Evolutionary conservation across 1,139 yeast species (phyloP).

Genomic region (Nakaseomyces delphensis): DNA sequence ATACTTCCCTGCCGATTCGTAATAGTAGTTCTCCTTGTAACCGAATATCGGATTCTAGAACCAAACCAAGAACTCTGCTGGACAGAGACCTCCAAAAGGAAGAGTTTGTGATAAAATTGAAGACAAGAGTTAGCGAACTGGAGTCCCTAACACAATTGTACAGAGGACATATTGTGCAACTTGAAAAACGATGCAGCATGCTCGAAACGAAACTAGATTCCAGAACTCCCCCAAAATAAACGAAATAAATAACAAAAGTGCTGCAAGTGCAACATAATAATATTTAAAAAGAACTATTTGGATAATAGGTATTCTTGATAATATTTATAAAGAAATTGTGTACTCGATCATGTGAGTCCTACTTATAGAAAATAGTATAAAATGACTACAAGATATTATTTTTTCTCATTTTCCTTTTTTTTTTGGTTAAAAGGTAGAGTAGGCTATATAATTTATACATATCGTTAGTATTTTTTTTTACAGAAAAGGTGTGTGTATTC

Average conservation of each 20-base stretch:
- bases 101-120: slow-evolving; percentile 47
- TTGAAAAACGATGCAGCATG: slow-evolving; percentile 39
- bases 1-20: not conserved
- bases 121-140: slow-evolving; percentile 75
- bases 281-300: too few species aligned
- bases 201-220: slow-evolving; percentile 16
- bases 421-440: not conserved
- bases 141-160: slow-evolving; percentile 86
- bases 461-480: too few species aligned
- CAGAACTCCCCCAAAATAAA: not conserved
- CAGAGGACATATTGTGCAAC: slow-evolving; percentile 69
- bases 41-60: not conserved
- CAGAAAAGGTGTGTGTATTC: too few species aligned
- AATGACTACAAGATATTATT: too few species aligned
- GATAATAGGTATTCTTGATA: too few species aligned
- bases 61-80: slow-evolving; percentile 6
- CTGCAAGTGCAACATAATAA: not conserved
- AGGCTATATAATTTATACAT: not conserved
- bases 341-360: too few species aligned
- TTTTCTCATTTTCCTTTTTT: too few species aligned
- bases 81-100: slow-evolving; percentile 19
- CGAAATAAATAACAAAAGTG: not conserved
- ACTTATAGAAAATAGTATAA: too few species aligned
- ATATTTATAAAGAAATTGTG: too few species aligned
- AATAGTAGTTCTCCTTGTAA: not conserved